Evolutionary conservation across 2,329 filamentous ascomycete genomes (phyloP), one percentile per base, ranked within the genome.

Genomic region (Penicillium sp.): DNA sequence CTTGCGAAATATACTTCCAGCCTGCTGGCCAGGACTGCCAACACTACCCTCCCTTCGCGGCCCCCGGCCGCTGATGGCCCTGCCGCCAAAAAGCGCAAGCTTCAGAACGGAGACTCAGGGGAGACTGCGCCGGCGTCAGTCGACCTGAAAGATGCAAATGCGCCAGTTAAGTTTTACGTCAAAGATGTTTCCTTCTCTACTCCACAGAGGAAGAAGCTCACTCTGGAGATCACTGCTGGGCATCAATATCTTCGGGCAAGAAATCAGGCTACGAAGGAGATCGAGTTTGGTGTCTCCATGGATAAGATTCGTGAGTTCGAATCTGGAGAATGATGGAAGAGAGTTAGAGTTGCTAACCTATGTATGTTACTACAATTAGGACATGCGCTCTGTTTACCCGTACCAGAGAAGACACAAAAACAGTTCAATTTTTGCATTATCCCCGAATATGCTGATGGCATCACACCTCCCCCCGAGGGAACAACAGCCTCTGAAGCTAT

Each of bases 341-440:
- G 10, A 34, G 13, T 10, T 38, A 42, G 18, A 35, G 6, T 34
- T 43, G 42, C 59, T 61, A 55, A 55, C 53, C 30, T 47, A 26
- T 36, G 26, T 32, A 7, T 18, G 26, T 47, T 14, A 23, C 41
- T 23, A 19, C 18, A 8, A 49, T 26, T 64, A 74, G 82, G 82
- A 48, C 80, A 86, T 65, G 75, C 83, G 46, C 76, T 86, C 60
- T 84, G 82, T 61, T 74, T 87, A 36, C 84, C 84, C 0, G 79
- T 87, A 2, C 84, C 84, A 5, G 84, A 87, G 62, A 87, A 86
- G 64, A 78, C 82, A 4, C 81, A 84, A 57, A 80, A 81, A 51
- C 83, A 85, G 62, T 82, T 82, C 70, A 85, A 84, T 61, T 86
- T 86, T 65, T 80, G 84, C 63, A 69, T 87, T 39, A 76, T 87